Percentiles rank a stretch among this genome's conserved stretches.
These are phyloP conservation scores for Cytospora piceicola DNA, from an alignment of 2,329 filamentous ascomycete genomes.

Conservation along the genomic window DNA sequence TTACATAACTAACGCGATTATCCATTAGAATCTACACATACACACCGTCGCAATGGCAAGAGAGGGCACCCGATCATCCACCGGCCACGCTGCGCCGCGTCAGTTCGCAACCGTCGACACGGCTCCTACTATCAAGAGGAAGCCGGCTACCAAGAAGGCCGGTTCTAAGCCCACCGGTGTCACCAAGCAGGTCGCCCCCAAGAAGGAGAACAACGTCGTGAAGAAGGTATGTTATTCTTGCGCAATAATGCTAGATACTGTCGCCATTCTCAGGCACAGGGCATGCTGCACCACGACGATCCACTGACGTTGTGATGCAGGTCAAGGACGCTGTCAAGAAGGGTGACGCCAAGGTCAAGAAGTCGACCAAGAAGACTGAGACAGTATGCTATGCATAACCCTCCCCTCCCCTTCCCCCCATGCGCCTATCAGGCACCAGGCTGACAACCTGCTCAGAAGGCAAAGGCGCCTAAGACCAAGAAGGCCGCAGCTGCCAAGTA, in stretches of 20 bases:
- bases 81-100: constrained; percentile 57
- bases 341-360: constrained; percentile 36
- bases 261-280: too few species aligned
- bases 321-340: constrained; percentile 40
- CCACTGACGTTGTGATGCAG: constrained; percentile 29
- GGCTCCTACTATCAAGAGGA: constrained; percentile 49
- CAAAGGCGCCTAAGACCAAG: constrained; percentile 41
- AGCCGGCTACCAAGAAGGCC: constrained; percentile 35
- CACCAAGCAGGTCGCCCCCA: constrained; percentile 44
- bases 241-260: not conserved
- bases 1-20: constrained; percentile 15
- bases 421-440: not conserved
- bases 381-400: constrained; percentile 27
- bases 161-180: constrained; percentile 41
- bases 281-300: not conserved
- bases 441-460: constrained; percentile 32
- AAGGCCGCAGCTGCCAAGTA: constrained; percentile 35
- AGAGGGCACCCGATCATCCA: constrained; percentile 56
- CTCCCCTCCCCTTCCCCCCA: too few species aligned
- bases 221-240: constrained; percentile 38
- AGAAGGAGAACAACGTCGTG: constrained; percentile 41
- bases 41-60: constrained; percentile 45
- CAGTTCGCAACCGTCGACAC: constrained; percentile 55
- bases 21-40: not conserved
- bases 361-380: constrained; percentile 32